phyloP scores from a whole-genome alignment of 2,329 filamentous ascomycete genomes.

The Blastomyces silverae region DNA sequence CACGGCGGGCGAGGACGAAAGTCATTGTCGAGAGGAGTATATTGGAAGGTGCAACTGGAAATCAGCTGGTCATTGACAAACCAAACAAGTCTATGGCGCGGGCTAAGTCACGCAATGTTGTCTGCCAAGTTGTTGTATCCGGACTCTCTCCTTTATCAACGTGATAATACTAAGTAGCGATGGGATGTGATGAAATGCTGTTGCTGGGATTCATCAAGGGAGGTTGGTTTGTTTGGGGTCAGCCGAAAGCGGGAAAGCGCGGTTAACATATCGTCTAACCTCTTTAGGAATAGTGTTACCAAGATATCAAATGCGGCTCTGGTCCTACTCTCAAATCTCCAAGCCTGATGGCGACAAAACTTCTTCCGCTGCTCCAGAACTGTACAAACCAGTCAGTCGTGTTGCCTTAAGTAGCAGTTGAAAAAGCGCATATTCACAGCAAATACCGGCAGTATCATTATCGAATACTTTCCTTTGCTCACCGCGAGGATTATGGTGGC shows the following conservation, averaged over 20 bases:
- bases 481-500: not conserved
- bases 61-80: not conserved
- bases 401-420: not conserved
- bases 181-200: not conserved
- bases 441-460: not conserved
- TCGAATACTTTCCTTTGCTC: not conserved
- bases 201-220: conserved; percentile 6
- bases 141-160: conserved; percentile 1
- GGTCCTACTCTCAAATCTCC: not conserved
- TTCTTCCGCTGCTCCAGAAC: not conserved
- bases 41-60: not conserved
- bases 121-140: not conserved
- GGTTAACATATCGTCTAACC: not conserved
- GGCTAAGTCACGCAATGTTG: not conserved
- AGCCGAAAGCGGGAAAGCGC: conserved; percentile 16
- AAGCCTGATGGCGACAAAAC: conserved; percentile 1
- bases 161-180: not conserved
- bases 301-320: conserved; percentile 11
- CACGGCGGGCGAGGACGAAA: conserved; percentile 30
- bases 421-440: not conserved
- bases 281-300: conserved; percentile 26
- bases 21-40: conserved; percentile 26
- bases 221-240: conserved; percentile 17
- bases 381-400: not conserved
- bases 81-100: not conserved